These are phyloP conservation scores for Penicillium sp. DNA, from an alignment of 2,329 filamentous ascomycete species.

Conservation along the genomic window DNA sequence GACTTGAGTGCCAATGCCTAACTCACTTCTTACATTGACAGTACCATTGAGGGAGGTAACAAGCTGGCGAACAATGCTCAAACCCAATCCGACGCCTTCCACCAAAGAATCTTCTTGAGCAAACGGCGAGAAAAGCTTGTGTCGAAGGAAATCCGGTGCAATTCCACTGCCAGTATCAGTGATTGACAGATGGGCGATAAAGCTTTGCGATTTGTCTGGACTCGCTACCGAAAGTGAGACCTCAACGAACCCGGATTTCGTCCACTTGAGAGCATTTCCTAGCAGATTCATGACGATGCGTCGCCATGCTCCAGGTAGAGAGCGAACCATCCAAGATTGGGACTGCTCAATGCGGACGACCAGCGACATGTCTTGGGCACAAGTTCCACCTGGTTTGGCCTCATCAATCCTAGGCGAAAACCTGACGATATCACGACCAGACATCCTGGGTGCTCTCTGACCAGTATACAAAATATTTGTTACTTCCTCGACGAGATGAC, in stretches of 20 bases:
- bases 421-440: slow-evolving; percentile 11
- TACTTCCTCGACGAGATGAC: slow-evolving; percentile 30
- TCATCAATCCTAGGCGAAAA: not conserved
- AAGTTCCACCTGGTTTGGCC: not conserved
- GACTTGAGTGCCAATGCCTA: slow-evolving; percentile 28
- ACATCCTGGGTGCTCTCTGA: slow-evolving; percentile 14
- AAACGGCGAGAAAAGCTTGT: slow-evolving; percentile 61
- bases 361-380: slow-evolving; percentile 23
- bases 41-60: slow-evolving; percentile 56
- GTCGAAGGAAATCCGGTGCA: slow-evolving; percentile 55
- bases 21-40: slow-evolving; percentile 53
- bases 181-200: slow-evolving; percentile 44
- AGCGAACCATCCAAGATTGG: slow-evolving; percentile 30
- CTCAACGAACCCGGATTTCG: slow-evolving; percentile 32
- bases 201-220: slow-evolving; percentile 7
- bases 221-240: slow-evolving; percentile 23
- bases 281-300: slow-evolving; percentile 40
- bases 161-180: slow-evolving; percentile 65
- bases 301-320: slow-evolving; percentile 31
- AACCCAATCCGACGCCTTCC: slow-evolving; percentile 61
- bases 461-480: slow-evolving; percentile 29
- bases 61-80: slow-evolving; percentile 61
- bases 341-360: slow-evolving; percentile 29
- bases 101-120: slow-evolving; percentile 59
- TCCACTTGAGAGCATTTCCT: slow-evolving; percentile 41